Base-by-base conservation (phyloP, 108 stramenopile species). In the Nitzschia palea region DNA sequence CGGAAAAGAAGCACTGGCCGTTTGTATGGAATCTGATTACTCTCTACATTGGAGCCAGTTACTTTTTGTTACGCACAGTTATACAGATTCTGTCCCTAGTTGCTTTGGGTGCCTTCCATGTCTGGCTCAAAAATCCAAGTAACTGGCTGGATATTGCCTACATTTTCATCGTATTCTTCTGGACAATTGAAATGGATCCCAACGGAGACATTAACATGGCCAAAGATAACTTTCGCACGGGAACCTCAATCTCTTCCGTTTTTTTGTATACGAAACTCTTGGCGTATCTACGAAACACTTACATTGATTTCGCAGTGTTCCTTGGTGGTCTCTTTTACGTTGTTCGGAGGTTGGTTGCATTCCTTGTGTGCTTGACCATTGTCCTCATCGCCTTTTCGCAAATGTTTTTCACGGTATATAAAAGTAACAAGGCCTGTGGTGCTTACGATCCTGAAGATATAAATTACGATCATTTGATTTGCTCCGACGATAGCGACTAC, bases 21-120 rank as follows among this genome's bases (percentile, higher is more conserved):
- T 81, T 80, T 36, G 34, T 34, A 30, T 35, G 9, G 15, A 22
- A 30, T 33, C 37, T 27, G 53, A 67, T 64, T 52, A n/a, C 15
- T 48, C 67, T 71, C 4, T 88, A 80, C 51, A 52, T 85, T 18
- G 87, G 83, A 9, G 77, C 53, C 0, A 17, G 52, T 5, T 88
- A 88, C 70, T 88, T 88, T 55, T 44, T 80, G 2, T 17, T 76
- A 29, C 76, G 87, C 3, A 84, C 85, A 66, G 45, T 88, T 28
- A 63, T 78, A 20, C 82, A 83, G 45, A 69, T 83, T 42, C 66
- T 87, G 43, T 59, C 67, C 25, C 20, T 88, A 10, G 27, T 81
- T 14, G 67, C 70, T 26, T 80, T 88, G 14, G 73, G 71, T 4
- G 65, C 74, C 29, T 73, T 84, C n/a, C n/a, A 4, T 20, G 47